Evolutionary conservation across 805 yeast genomes (phyloP).

Genomic region (Yarrowia phangngaensis): DNA sequence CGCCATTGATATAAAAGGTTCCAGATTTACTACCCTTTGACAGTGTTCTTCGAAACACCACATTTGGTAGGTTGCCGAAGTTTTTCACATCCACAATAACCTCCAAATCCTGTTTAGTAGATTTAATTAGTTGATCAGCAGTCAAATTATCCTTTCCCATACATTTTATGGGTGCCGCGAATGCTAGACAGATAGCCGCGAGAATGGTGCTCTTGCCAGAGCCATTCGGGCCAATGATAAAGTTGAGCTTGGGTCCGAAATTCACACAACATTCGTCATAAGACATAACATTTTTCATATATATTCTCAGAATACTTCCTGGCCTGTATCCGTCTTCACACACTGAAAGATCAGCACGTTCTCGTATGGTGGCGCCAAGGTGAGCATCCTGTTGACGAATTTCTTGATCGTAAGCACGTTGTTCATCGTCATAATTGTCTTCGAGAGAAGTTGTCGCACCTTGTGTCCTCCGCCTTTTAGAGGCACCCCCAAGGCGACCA

Average conservation of each 20-base stretch:
- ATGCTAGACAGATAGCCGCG: constrained; percentile 85
- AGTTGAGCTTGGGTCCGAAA: constrained; percentile 77
- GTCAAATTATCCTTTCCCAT: constrained; percentile 40
- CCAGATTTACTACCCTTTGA: constrained; percentile 34
- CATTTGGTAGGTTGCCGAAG: constrained; percentile 35
- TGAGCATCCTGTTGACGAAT: neutral
- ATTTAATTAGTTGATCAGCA: constrained; percentile 65
- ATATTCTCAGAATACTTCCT: constrained; percentile 52
- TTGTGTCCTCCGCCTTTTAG: neutral
- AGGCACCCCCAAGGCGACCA: too few relatives aligned
- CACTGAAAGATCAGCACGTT: neutral
- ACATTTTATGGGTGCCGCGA: constrained; percentile 35
- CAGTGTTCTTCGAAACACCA: constrained; percentile 40
- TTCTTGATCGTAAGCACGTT: constrained; percentile 1
- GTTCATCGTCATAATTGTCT: neutral
- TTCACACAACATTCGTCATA: constrained; percentile 60
- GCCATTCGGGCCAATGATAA: constrained; percentile 96
- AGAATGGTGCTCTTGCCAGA: constrained; percentile 92
- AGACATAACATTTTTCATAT: constrained; percentile 60
- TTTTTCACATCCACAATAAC: constrained; percentile 12
- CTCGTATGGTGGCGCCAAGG: neutral
- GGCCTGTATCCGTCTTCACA: constrained; percentile 41
- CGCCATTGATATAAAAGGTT: constrained; percentile 35
- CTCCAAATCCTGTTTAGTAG: constrained; percentile 45
- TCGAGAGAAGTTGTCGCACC: too few relatives aligned